These are phyloP conservation scores for Solanum pennellii DNA, from an alignment of 257 asterid genomes.

Conservation along the genomic window DNA sequence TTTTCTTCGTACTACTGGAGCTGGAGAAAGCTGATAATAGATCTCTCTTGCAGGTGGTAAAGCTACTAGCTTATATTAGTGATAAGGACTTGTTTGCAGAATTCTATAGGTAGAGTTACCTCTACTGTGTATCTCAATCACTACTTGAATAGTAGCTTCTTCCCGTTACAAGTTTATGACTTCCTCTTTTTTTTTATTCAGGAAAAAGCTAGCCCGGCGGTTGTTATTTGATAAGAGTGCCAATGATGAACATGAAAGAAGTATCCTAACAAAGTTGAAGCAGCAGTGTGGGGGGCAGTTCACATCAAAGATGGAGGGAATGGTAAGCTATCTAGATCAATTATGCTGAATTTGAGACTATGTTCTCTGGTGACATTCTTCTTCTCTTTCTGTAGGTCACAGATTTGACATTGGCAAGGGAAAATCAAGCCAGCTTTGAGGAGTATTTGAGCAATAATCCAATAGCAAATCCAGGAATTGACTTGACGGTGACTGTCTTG, in stretches of 20 bases:
- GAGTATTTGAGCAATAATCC: slow-evolving; percentile 65
- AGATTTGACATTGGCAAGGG: slow-evolving; percentile 94
- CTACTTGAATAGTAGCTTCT: neutral
- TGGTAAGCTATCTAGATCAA: slow-evolving; percentile 45
- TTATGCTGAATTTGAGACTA: neutral
- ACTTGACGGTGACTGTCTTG: slow-evolving; percentile 90
- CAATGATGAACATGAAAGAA: slow-evolving; percentile 95
- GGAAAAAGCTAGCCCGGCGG: slow-evolving; percentile 97
- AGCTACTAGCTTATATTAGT: slow-evolving; percentile 87
- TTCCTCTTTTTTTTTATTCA: slow-evolving; percentile 7
- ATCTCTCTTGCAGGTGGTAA: slow-evolving; percentile 62
- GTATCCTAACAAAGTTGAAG: slow-evolving; percentile 90
- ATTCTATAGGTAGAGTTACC: slow-evolving; percentile 61
- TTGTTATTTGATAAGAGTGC: slow-evolving; percentile 96
- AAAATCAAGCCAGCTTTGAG: slow-evolving; percentile 80
- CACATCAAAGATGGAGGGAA: slow-evolving; percentile 99
- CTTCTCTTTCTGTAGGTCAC: slow-evolving; percentile 50
- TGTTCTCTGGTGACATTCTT: neutral
- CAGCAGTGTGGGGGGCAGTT: slow-evolving; percentile 99
- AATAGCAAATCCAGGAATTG: slow-evolving; percentile 80
- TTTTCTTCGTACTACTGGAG: neutral
- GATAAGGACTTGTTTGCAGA: slow-evolving; percentile 99
- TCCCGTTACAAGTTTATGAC: neutral
- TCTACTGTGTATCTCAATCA: neutral
- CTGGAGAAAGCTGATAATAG: neutral